These are phyloP conservation scores for Kodamaea sp. DNA, from an alignment of 1,139 yeast species.

Conservation along the genomic window DNA sequence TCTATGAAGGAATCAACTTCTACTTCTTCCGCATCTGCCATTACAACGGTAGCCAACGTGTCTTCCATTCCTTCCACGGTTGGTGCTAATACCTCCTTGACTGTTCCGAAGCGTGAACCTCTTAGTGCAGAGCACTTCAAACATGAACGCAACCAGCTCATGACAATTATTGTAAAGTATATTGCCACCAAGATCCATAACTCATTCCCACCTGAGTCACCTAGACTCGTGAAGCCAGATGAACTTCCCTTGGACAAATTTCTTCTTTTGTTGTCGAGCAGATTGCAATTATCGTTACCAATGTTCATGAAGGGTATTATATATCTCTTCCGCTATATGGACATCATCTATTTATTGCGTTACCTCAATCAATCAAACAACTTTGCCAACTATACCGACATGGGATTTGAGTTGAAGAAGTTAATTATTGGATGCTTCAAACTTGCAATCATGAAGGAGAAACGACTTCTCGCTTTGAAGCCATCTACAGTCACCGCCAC, in stretches of 20 bases:
- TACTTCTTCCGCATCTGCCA: background rate
- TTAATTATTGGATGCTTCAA: constrained; percentile 49
- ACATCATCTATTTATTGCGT: constrained; percentile 47
- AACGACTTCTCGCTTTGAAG: constrained; percentile 10
- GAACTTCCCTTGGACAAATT: constrained; percentile 47
- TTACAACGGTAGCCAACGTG: background rate
- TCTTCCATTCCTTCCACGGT: background rate
- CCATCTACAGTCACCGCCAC: constrained; percentile 3
- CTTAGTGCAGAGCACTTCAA: constrained; percentile 13
- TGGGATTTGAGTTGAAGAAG: constrained; percentile 48
- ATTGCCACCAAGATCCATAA: constrained; percentile 47
- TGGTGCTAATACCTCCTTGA: background rate
- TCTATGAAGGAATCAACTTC: constrained; percentile 13
- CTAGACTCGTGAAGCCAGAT: constrained; percentile 22
- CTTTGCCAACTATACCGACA: constrained; percentile 35
- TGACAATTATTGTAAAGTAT: constrained; percentile 48
- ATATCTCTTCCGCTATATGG: constrained; percentile 51
- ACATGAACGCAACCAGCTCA: constrained; percentile 32
- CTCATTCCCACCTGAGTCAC: constrained; percentile 45
- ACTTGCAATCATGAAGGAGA: constrained; percentile 39
- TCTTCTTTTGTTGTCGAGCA: constrained; percentile 38
- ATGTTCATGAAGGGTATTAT: constrained; percentile 46
- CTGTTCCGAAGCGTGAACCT: background rate
- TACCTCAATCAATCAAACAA: constrained; percentile 52
- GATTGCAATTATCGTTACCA: constrained; percentile 39